phyloP scores from a whole-genome alignment of 352 stramenopile species.

The Thraustochytrium sp. region DNA sequence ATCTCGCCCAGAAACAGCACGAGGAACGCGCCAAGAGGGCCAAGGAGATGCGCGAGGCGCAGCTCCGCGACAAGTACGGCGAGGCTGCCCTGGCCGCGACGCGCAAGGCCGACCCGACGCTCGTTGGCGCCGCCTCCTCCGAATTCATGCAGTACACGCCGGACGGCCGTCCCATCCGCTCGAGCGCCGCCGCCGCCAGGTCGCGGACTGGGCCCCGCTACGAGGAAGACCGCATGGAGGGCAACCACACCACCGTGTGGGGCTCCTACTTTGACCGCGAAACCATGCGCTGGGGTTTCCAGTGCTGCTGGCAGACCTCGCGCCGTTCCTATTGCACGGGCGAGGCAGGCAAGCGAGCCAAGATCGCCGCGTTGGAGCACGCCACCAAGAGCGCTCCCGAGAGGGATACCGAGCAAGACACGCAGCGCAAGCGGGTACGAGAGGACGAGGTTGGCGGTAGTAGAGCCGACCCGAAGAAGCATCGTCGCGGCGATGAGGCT shows the following conservation, averaged over 20 bases:
- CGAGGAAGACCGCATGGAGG: constrained; percentile 89
- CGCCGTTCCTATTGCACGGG: constrained; percentile 45
- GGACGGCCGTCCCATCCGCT: neutral
- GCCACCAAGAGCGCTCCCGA: neutral
- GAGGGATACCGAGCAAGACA: neutral
- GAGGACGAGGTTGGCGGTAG: too few relatives aligned
- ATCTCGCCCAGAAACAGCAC: constrained; percentile 91
- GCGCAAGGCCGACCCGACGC: neutral
- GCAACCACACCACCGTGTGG: constrained; percentile 95
- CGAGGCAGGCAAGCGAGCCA: constrained; percentile 40
- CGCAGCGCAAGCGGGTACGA: neutral
- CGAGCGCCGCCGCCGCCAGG: neutral
- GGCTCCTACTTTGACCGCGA: constrained; percentile 93
- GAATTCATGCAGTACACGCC: constrained; percentile 15
- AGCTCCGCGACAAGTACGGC: constrained; percentile 85
- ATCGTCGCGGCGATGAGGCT: too few relatives aligned
- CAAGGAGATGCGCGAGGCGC: constrained; percentile 65
- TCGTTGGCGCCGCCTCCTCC: neutral
- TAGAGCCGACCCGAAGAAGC: neutral
- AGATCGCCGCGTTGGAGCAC: neutral
- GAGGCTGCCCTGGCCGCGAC: constrained; percentile 50
- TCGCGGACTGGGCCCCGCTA: constrained; percentile 85
- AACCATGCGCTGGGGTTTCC: constrained; percentile 92
- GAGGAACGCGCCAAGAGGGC: constrained; percentile 58
- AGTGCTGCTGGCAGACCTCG: constrained; percentile 55